A percentile compares a stretch with the other conserved stretches of the same genome.
phyloP scores from a whole-genome alignment of 202 grass and related monocot species.

The Brachypodium distachyon region DNA sequence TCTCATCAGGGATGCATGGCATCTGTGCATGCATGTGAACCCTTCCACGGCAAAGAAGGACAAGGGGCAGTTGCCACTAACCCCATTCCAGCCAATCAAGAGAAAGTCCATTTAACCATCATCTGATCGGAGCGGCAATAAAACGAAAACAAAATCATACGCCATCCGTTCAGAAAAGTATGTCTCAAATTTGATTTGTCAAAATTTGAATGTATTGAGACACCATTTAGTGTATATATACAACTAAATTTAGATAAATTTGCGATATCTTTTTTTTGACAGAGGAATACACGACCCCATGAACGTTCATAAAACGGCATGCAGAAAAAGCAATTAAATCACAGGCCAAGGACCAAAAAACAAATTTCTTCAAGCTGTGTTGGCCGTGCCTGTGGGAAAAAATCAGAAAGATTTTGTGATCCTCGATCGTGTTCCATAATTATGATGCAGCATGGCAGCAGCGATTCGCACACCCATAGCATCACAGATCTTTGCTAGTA shows the following conservation, averaged over 20 bases:
- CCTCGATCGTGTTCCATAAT: no score
- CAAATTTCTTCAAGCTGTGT: background rate
- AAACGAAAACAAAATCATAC: no score
- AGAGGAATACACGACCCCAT: no score
- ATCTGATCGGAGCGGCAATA: background rate
- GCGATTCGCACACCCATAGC: background rate
- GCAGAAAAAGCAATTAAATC: background rate
- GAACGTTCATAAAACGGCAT: no score
- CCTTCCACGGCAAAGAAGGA: slow-evolving; percentile 6
- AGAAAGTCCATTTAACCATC: background rate
- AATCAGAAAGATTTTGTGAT: slow-evolving; percentile 13
- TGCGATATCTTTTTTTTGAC: no score
- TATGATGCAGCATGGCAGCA: background rate
- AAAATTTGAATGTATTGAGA: no score
- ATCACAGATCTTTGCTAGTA: background rate
- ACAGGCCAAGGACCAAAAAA: background rate
- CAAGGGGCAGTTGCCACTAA: background rate
- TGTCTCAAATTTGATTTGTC: no score
- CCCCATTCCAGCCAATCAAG: background rate
- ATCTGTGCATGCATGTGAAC: slow-evolving; percentile 17
- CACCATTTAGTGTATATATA: no score
- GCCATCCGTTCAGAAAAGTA: no score
- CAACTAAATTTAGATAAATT: no score
- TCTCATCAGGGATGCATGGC: background rate
- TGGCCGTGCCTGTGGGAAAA: background rate